Base-by-base conservation (phyloP, 169 alveolate genomes). In the Eimeria zaria region DNA sequence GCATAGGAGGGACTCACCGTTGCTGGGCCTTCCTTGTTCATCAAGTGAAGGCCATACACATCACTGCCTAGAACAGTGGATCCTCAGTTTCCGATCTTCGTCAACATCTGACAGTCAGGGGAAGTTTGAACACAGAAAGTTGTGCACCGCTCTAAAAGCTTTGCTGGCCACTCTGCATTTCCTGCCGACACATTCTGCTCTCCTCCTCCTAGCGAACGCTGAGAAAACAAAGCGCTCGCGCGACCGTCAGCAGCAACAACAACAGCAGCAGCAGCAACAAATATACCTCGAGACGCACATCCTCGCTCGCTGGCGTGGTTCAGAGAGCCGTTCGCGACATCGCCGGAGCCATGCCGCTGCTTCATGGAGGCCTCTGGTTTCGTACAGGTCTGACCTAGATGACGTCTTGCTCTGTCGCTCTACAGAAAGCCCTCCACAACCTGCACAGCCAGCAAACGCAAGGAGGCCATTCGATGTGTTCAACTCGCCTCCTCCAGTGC, bases 111-210 rank as follows among this genome's bases (percentile, higher is more conserved):
- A 84, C 2, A 58, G 33, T 18, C 92, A 84, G 8, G 33, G 36
- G 36, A 84, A 84, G 80, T 84, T 84, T 20, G 92, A 84, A 36
- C 92, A 33, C 60, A 67, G 92, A 16, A 84, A 30, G 92, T 22
- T 84, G 41, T 84, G 92, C 80, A 84, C 92, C 4, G 92, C 80
- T 4, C 71, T 84, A 46, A 84, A 84, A 62, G 92, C 80, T n/a
- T 44, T 84, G 36, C 36, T 84, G 44, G 92, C 92, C 1, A 69
- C 92, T 0, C 39, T 84, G 41, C 92, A 84, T 22, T 84, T 84
- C 80, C 78, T 84, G 55, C 92, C 92, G 39, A 6, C 92, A 2
- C 92, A 84, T n/a, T 36, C 92, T 18, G 92, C 92, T 0, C 92
- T 84, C 22, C 92, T 60, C 27, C 62, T 39, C 69, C n/a, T 84